A percentile compares a stretch with the other conserved stretches of the same genome.
Evolutionary conservation across 306 rosid species (phyloP).

Genomic region (Fagus sylvatica): DNA sequence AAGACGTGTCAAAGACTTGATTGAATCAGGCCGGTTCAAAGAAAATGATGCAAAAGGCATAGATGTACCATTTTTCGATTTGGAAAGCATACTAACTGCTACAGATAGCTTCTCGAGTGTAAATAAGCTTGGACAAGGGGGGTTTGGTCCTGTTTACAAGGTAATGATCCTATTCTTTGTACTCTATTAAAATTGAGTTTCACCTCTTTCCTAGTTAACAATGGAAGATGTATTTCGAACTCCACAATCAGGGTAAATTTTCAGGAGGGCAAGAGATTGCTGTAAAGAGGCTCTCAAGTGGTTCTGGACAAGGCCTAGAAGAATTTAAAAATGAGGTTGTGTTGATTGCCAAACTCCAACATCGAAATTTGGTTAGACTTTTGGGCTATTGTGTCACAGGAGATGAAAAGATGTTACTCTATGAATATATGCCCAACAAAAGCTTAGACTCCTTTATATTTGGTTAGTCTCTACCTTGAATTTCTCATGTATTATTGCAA

Average conservation of each 20-base stretch:
- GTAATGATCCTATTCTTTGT: constrained; percentile 24
- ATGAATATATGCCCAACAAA: constrained; percentile 77
- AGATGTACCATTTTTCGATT: constrained; percentile 64
- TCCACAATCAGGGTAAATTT: constrained; percentile 51
- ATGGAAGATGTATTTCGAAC: background rate
- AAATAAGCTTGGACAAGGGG: constrained; percentile 81
- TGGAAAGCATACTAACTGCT: constrained; percentile 58
- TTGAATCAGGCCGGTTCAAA: constrained; percentile 53
- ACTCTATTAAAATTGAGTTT: background rate
- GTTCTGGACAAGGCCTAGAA: constrained; percentile 78
- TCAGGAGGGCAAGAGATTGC: constrained; percentile 68
- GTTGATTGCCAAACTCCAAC: constrained; percentile 79
- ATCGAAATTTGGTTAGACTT: constrained; percentile 75
- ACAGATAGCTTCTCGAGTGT: constrained; percentile 53
- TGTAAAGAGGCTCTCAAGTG: constrained; percentile 76
- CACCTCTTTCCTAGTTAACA: constrained; percentile 9
- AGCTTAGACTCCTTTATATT: constrained; percentile 77
- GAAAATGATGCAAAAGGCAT: constrained; percentile 58
- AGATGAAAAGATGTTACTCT: constrained; percentile 74
- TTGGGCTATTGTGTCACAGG: constrained; percentile 75
- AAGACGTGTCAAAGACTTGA: constrained; percentile 51
- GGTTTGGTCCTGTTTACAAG: constrained; percentile 80
- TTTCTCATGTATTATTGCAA: background rate
- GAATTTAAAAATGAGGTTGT: constrained; percentile 81
- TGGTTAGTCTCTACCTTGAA: constrained; percentile 39